Evolutionary conservation across 495 filamentous ascomycete species (phyloP), one percentile per base, ranked within the genome.

Genomic region (Geopyxis carbonaria): DNA sequence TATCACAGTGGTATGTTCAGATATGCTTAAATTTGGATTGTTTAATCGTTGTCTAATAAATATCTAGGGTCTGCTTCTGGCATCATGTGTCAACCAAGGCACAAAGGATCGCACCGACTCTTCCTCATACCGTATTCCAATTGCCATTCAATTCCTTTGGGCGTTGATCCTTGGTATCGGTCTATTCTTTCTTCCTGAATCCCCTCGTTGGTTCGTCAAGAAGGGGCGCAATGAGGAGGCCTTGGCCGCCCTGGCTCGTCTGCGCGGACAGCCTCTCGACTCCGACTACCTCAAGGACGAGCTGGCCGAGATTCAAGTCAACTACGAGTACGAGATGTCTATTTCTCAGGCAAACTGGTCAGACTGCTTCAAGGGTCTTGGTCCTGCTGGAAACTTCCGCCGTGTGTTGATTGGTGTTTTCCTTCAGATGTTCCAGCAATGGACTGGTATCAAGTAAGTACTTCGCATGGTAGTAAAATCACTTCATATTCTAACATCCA

Each of bases 101-200:
- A 83, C 80, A 33, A 64, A 80, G 45, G 51, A 70, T 33, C 70
- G 72, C 30, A 50, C 70, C 27, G 64, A 74, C 37, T 63, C 68
- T 11, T 67, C 75, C 34, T 78, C 69, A 8, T 92, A 87, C 61
- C 73, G 83, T 10, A 89, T 91, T 38, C 83, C 84, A 2, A 69
- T 91, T 22, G 78, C 75, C 2, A 51, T 93, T 19, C 83, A 89
- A 56, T 86, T 85, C 53, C 62, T 72, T 6, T 93, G 80, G 79
- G 44, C 44, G 9, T n/a, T 47, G 4, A 44, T 50, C 10, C 35
- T 50, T 15, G 44, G 38, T 15, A 20, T 19, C 13, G 44, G 44
- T 16, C 24, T 59, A n/a, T 54, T 35, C 21, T 59, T 61, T 47
- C 50, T 62, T 2, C 71, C 70, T 2, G 70, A 73, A 59, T 70